Evolutionary conservation across 1,284 basidiomycete genomes (phyloP).

Genomic region (Cerrena zonata): DNA sequence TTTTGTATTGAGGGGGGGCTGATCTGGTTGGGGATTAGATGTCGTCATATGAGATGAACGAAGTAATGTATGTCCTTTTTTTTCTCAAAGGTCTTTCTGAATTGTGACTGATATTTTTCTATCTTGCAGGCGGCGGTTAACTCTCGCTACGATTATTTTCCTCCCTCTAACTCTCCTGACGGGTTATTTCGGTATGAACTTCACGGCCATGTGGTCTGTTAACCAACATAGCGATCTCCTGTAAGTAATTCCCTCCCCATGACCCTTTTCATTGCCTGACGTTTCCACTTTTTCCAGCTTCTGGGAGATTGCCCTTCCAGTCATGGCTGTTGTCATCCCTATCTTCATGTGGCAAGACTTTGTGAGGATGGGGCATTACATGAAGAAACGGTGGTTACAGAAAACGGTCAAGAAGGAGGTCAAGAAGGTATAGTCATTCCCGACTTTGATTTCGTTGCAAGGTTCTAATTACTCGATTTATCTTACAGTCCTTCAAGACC

Average conservation of each 20-base stretch:
- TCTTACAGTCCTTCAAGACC: too few relatives aligned
- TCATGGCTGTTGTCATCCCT: constrained; percentile 52
- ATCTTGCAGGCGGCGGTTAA: constrained; percentile 43
- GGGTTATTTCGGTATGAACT: constrained; percentile 76
- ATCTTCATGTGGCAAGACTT: constrained; percentile 54
- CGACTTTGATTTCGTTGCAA: too few relatives aligned
- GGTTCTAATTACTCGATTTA: too few relatives aligned
- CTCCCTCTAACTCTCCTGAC: constrained; percentile 65
- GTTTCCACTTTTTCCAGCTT: constrained; percentile 37
- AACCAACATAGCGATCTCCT: constrained; percentile 43
- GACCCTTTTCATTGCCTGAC: constrained; percentile 6
- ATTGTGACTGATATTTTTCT: constrained; percentile 3
- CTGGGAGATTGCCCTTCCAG: constrained; percentile 60
- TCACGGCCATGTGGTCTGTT: constrained; percentile 47
- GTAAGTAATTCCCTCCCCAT: constrained; percentile 30
- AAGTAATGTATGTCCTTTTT: constrained; percentile 48
- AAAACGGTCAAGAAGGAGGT: constrained; percentile 25
- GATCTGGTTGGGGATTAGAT: too few relatives aligned
- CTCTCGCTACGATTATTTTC: constrained; percentile 63
- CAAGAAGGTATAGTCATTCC: constrained; percentile 1
- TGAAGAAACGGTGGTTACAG: constrained; percentile 34
- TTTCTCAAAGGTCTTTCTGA: background rate
- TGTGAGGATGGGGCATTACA: constrained; percentile 37
- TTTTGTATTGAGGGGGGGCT: too few relatives aligned
- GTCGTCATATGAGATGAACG: constrained; percentile 67